Base-by-base conservation (phyloP, 345 rosid species). In the Melaleuca quinquenervia region DNA sequence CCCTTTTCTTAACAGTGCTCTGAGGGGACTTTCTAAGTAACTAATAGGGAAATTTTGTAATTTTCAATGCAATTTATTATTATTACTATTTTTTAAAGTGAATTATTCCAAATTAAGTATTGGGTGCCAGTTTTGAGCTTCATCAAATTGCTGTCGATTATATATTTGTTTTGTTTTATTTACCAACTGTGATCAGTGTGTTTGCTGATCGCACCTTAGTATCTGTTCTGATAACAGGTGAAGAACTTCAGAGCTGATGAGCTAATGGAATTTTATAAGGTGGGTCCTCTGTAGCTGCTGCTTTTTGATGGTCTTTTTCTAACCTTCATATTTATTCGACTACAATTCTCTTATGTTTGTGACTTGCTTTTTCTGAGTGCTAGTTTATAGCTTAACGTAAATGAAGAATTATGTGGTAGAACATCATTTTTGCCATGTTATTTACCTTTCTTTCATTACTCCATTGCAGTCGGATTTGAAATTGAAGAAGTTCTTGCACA, bases 401-500 rank as follows among this genome's bases (percentile, higher is more conserved):
- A 52, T 52, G 56, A 82, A 82, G 22, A 32, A 48, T 50, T 21
- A 49, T 60, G 36, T 80, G 45, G 16, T 26, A 24, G 56, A 15
- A 24, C 16, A 16, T 64, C 50, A n/a, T 52, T 15, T 50, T 74
- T 32, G 54, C 85, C 51, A 84, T 74, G 24, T 82, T 50, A 84
- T 27, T 85, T 89, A 58, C 75, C 52, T 87, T 20, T 64, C 75
- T 75, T 60, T 50, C 14, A 26, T 84, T 85, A 70, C 14, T 5
- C 9, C 1, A 14, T 88, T 85, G 88, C 96, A 96, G 96, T 91
- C 97, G 86, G 99, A 97, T 92, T 52, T 93, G 93, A 96, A 97
- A 91, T 90, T 97, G 93, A 97, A 95, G 90, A 96, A 95, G 82
- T 96, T 89, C 92, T 90, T 97, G 92, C 96, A 97, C 89, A 95